phyloP scores from a whole-genome alignment of 805 yeast genomes.

The Diddensiella transvaalensis region DNA sequence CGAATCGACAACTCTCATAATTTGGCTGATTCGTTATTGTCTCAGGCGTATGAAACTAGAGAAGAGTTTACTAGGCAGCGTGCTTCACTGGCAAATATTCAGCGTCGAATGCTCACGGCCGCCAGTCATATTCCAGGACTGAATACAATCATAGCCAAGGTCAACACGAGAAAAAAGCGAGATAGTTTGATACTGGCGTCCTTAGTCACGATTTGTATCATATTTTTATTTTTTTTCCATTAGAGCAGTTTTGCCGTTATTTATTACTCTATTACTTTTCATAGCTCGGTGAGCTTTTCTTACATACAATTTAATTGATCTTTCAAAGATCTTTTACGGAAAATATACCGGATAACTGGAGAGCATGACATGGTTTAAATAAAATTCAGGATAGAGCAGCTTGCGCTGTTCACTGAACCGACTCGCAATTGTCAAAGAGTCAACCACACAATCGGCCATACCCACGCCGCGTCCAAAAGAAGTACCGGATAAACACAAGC shows the following conservation, averaged over 20 bases:
- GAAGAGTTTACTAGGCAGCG: conserved; percentile 80
- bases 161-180: conserved; percentile 83
- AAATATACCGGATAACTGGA: conserved; percentile 26
- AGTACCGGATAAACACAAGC: conserved; percentile 71
- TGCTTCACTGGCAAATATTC: conserved; percentile 57
- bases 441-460: conserved; percentile 79
- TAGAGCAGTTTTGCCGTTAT: no score
- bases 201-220: conserved; percentile 67
- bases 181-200: conserved; percentile 80
- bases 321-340: no score
- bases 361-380: conserved; percentile 27
- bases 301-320: no score
- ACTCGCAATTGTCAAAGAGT: conserved; percentile 58
- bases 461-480: conserved; percentile 78
- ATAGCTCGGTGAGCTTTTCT: background rate
- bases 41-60: conserved; percentile 85
- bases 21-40: conserved; percentile 72
- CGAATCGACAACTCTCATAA: conserved; percentile 70
- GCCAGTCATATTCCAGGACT: conserved; percentile 79
- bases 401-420: conserved; percentile 31
- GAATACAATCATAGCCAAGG: conserved; percentile 67
- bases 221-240: conserved; percentile 55
- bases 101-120: conserved; percentile 55
- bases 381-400: conserved; percentile 31
- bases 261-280: conserved; percentile 3